Base-by-base conservation (phyloP, 2,329 filamentous ascomycete genomes). In the Trichoderma hamatum region DNA sequence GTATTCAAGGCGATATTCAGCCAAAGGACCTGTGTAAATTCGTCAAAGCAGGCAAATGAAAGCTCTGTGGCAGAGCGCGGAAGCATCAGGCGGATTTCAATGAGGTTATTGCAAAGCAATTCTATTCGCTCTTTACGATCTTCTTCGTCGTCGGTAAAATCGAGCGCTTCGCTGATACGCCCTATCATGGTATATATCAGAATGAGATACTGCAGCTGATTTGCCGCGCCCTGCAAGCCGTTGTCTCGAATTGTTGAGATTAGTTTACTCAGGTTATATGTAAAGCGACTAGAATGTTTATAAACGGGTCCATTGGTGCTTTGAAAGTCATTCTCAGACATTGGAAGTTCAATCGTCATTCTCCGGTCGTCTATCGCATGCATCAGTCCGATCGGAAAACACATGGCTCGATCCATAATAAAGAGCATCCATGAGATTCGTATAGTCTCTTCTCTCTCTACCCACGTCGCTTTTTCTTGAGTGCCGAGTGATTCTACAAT, bases 321-420 rank as follows among this genome's bases (percentile, higher is more conserved):
- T 28, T 75, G 74, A n/a, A 75, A 3, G 13, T 36, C 16, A 63
- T 67, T n/a, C 5, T 76, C 74, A 4, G 52, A 30, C 69, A 75
- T 74, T 2, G 75, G 73, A 21, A 75, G 69, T 9, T 74, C 70
- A 34, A 75, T 52, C 3, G 68, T 61, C 13, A 76, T 69, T 28
- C 71, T 70, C 0, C 73, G 71, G 56, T 75, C 74, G 39, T 76
- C 75, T 62, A 76, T 72, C 1, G 72, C 72, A 54, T 74, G 73
- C 3, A 70, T 61, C 3, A 75, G 55, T 5, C 74, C 74, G 14
- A 75, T 70, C 0, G 74, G 72, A 63, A 73, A 75, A 46, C 73
- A 76, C 62, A 74, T 64, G 10, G 72, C 73, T 16, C 75, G 63
- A 21, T 76, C 75, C 21, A 72, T 69, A 3, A 76, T 71, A 54